Conservation (phyloP, 805 yeast species). For the Huiozyma sinensis region DNA sequence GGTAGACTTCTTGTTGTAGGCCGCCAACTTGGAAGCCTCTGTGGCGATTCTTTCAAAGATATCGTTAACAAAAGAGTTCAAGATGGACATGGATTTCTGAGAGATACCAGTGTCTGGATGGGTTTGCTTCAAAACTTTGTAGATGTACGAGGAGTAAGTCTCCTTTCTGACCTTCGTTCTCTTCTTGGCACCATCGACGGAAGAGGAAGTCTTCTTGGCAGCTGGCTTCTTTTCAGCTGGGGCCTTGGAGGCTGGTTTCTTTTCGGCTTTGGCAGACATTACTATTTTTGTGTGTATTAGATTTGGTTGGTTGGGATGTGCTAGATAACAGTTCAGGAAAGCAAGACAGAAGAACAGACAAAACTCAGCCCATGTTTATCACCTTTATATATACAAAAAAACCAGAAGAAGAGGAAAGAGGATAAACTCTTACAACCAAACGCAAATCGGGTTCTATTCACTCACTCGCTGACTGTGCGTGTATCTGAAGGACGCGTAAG, state of each 20-base stretch:
- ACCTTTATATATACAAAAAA: background rate
- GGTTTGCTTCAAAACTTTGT: slow-evolving; percentile 97
- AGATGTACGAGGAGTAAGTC: slow-evolving; percentile 94
- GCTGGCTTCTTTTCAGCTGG: slow-evolving; percentile 40
- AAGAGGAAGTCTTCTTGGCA: slow-evolving; percentile 83
- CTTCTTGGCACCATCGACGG: slow-evolving; percentile 70
- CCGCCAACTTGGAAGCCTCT: slow-evolving; percentile 97
- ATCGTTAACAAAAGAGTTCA: slow-evolving; percentile 97
- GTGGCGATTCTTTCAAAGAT: slow-evolving; percentile 96
- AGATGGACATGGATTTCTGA: slow-evolving; percentile 95
- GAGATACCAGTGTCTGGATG: slow-evolving; percentile 99
- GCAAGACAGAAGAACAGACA: background rate
- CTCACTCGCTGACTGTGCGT: too few species aligned
- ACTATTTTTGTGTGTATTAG: slow-evolving; percentile 11
- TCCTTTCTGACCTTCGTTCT: slow-evolving; percentile 95
- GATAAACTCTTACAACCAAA: background rate
- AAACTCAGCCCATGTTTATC: background rate
- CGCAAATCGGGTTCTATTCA: background rate
- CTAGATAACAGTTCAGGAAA: background rate
- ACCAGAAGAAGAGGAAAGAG: background rate
- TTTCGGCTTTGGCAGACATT: slow-evolving; percentile 60
- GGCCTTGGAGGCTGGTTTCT: slow-evolving; percentile 34
- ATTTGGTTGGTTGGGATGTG: background rate
- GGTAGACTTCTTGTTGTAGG: slow-evolving; percentile 96
- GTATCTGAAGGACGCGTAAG: background rate